These are phyloP conservation scores for Euphorbia lathyris DNA, from an alignment of 345 rosid species.

Conservation along the genomic window DNA sequence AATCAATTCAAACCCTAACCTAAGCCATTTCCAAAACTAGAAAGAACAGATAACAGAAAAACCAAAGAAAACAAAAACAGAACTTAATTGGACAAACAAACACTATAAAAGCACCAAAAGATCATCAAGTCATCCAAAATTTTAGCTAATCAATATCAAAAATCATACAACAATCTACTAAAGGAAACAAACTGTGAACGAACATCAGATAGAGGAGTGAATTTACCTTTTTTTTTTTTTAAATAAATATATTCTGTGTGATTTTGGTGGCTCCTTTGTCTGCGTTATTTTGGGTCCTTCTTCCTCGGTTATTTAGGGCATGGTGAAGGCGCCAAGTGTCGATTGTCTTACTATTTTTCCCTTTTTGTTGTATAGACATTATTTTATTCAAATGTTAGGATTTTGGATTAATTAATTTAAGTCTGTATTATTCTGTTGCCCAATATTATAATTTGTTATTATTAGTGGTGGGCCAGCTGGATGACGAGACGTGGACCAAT, in stretches of 20 bases:
- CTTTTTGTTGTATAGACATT: conserved; percentile 23
- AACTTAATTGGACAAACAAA: neutral
- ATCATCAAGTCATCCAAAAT: neutral
- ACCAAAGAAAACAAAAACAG: neutral
- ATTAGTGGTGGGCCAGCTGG: conserved; percentile 33
- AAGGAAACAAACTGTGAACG: neutral
- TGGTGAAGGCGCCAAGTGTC: conserved; percentile 46
- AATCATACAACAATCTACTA: neutral
- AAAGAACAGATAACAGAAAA: neutral
- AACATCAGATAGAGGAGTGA: neutral
- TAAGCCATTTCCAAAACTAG: conserved; percentile 1
- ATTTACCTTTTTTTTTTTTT: no score
- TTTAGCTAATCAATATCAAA: neutral
- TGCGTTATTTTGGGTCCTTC: conserved; percentile 16
- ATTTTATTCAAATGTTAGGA: neutral
- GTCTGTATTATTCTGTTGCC: neutral
- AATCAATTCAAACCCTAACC: neutral
- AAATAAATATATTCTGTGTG: neutral
- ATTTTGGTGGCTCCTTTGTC: conserved; percentile 11
- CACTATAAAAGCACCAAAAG: neutral
- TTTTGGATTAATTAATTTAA: neutral
- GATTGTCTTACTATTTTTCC: neutral
- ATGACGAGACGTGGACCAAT: conserved; percentile 40
- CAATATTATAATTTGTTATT: conserved; percentile 5
- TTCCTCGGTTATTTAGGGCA: conserved; percentile 20